phyloP scores from a whole-genome alignment of 139 green algal genomes.

The Tetradesmus lagerheimii region DNA sequence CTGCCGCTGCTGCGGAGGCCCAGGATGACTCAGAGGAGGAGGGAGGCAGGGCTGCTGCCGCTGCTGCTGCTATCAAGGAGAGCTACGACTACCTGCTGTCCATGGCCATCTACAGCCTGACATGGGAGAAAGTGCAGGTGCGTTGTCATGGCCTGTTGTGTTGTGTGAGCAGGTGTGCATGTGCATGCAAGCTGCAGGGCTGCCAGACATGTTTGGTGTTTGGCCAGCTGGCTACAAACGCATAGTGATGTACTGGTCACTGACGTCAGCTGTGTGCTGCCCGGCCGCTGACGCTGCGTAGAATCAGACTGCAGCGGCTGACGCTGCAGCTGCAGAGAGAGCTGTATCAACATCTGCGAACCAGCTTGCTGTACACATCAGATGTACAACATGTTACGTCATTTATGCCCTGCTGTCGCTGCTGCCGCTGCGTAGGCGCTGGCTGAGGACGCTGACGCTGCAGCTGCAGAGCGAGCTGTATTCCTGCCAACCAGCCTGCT shows the following conservation, averaged over 20 bases:
- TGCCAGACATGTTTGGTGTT: too few relatives aligned
- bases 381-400: too few relatives aligned
- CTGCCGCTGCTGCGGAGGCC: conserved; percentile 25
- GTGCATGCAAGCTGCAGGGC: too few relatives aligned
- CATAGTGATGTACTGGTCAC: too few relatives aligned
- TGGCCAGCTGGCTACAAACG: too few relatives aligned
- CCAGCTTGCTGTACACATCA: too few relatives aligned
- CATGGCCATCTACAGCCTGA: conserved; percentile 97
- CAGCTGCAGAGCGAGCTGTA: not conserved
- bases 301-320: too few relatives aligned
- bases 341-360: not conserved
- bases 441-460: too few relatives aligned
- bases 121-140: conserved; percentile 89
- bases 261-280: too few relatives aligned
- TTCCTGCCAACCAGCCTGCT: too few relatives aligned
- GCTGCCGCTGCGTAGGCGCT: too few relatives aligned
- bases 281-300: not conserved
- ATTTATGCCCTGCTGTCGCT: too few relatives aligned
- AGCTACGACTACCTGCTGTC: conserved; percentile 97
- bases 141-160: not conserved
- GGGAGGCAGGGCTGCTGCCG: conserved; percentile 43
- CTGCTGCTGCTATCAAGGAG: conserved; percentile 23
- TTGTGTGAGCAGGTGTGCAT: not conserved
- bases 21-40: conserved; percentile 60
- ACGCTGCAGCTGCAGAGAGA: not conserved